Conservation (phyloP, 2,329 filamentous ascomycete genomes). For the Aspergillus sp. region DNA sequence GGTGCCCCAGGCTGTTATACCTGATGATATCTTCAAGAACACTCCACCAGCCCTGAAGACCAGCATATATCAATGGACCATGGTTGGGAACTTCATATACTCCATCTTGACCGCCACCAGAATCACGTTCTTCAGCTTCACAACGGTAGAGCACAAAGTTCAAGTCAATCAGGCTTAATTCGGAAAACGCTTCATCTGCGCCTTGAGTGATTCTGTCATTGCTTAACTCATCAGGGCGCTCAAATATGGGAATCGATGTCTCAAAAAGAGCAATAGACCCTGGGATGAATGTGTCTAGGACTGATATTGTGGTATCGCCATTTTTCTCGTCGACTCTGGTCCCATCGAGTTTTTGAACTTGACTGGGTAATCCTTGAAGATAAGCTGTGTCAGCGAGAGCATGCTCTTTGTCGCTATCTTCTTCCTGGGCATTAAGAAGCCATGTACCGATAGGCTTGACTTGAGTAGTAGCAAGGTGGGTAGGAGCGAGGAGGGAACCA, state of each 20-base stretch:
- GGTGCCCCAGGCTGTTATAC: constrained; percentile 89
- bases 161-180: constrained; percentile 75
- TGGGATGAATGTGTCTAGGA: constrained; percentile 82
- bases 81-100: constrained; percentile 82
- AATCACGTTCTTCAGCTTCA: constrained; percentile 82
- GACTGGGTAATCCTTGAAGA: constrained; percentile 80
- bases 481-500: constrained; percentile 75
- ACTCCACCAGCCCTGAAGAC: constrained; percentile 99
- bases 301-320: constrained; percentile 74
- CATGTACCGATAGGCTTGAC: constrained; percentile 86
- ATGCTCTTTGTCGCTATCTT: constrained; percentile 64
- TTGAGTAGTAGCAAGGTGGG: constrained; percentile 78
- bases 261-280: constrained; percentile 94
- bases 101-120: constrained; percentile 77
- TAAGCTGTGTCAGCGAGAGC: constrained; percentile 68
- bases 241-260: constrained; percentile 87
- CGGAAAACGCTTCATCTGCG: constrained; percentile 73
- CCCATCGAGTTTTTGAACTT: constrained; percentile 71
- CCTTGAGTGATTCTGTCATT: constrained; percentile 76
- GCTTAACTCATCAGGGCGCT: constrained; percentile 80
- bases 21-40: constrained; percentile 78
- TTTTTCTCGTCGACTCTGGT: constrained; percentile 70
- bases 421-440: constrained; percentile 85
- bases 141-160: constrained; percentile 92
- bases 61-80: constrained; percentile 87